Conservation (phyloP, 2,329 filamentous ascomycete genomes). For the Piedraia hortae region DNA sequence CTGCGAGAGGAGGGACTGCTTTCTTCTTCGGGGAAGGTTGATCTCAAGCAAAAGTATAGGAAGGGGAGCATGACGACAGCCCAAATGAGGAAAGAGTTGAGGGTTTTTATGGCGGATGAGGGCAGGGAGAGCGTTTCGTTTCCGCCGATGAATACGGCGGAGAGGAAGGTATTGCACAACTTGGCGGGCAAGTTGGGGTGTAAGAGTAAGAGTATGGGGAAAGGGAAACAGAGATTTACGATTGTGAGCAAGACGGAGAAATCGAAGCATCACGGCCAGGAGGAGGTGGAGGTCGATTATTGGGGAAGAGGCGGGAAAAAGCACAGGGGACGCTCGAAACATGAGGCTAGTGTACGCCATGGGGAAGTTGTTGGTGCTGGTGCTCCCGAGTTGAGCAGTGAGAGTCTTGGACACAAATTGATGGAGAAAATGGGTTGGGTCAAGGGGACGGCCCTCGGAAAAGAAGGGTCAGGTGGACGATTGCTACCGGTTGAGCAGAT, state of each 20-base stretch:
- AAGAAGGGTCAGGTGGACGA: conserved; percentile 61
- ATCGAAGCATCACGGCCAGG: conserved; percentile 32
- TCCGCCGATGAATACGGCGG: conserved; percentile 57
- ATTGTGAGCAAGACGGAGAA: conserved; percentile 45
- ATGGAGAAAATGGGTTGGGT: conserved; percentile 96
- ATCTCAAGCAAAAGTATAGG: conserved; percentile 41
- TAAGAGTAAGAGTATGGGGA: conserved; percentile 60
- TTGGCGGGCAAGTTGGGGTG: conserved; percentile 48
- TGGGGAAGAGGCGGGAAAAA: conserved; percentile 2
- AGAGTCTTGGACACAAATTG: conserved; percentile 65
- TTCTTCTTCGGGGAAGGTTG: conserved; percentile 14
- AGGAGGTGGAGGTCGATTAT: conserved; percentile 19
- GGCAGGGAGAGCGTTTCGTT: conserved; percentile 40
- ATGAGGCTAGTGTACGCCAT: conserved; percentile 35
- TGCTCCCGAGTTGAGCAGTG: conserved; percentile 55
- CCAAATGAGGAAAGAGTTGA: conserved; percentile 46
- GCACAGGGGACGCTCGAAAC: conserved; percentile 4
- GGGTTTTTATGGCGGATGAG: conserved; percentile 36
- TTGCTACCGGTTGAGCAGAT: conserved; percentile 62
- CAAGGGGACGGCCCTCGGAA: conserved; percentile 58
- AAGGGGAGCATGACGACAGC: conserved; percentile 42
- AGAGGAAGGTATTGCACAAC: conserved; percentile 55
- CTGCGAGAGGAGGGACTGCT: conserved; percentile 19
- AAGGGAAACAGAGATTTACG: conserved; percentile 44
- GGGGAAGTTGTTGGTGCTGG: conserved; percentile 69